Conservation (phyloP, 768 basidiomycete genomes). For the Suillus luteus region DNA sequence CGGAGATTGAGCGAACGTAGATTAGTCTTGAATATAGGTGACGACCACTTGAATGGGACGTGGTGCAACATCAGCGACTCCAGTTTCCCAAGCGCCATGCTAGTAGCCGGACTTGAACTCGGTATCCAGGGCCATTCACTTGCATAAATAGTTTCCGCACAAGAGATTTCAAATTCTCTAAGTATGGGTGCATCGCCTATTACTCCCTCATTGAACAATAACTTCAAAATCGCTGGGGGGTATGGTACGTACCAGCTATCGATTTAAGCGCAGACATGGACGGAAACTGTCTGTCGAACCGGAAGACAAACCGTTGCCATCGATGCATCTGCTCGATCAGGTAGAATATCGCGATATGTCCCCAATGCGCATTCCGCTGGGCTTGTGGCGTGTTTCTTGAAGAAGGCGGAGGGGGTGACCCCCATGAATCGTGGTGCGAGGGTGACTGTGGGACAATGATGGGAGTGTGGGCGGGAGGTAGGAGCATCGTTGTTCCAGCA, state of each 20-base stretch:
- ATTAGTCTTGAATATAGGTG: slow-evolving; percentile 65
- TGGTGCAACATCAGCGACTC: slow-evolving; percentile 65
- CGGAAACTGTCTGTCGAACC: slow-evolving; percentile 75
- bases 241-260: slow-evolving; percentile 56
- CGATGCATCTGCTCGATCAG: slow-evolving; percentile 79
- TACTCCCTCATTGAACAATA: slow-evolving; percentile 11
- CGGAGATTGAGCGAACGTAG: slow-evolving; percentile 63
- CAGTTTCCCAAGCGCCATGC: slow-evolving; percentile 47
- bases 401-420: slow-evolving; percentile 33
- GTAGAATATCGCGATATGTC: slow-evolving; percentile 78
- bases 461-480: slow-evolving; percentile 42
- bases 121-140: slow-evolving; percentile 79
- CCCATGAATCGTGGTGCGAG: slow-evolving; percentile 42
- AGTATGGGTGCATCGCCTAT: slow-evolving; percentile 73
- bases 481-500: slow-evolving; percentile 29
- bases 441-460: slow-evolving; percentile 51
- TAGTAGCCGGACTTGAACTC: slow-evolving; percentile 40
- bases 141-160: slow-evolving; percentile 60
- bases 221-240: neutral
- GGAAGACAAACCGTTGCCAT: slow-evolving; percentile 80
- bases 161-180: slow-evolving; percentile 77
- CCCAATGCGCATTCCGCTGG: slow-evolving; percentile 68
- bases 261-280: slow-evolving; percentile 75
- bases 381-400: slow-evolving; percentile 33
- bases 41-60: slow-evolving; percentile 77